Conservation (phyloP, 768 basidiomycete genomes). For the Lactifluus piperatus region DNA sequence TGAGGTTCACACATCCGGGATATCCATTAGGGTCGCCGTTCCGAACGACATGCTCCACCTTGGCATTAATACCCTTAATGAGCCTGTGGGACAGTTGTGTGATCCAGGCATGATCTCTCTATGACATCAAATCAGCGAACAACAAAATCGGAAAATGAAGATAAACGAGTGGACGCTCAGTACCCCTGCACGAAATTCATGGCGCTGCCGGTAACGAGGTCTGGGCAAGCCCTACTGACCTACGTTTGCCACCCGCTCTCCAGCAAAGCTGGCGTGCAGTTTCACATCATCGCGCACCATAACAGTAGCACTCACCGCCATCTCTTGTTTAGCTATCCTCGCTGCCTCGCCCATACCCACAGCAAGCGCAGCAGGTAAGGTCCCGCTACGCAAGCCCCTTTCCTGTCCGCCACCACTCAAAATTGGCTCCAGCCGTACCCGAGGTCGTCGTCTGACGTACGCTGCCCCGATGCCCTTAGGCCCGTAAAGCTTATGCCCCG, state of each 20-base stretch:
- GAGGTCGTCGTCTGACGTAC: constrained; percentile 86
- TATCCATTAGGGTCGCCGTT: constrained; percentile 92
- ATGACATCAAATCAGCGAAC: constrained; percentile 20
- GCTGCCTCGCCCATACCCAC: constrained; percentile 96
- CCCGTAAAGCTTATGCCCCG: constrained; percentile 96
- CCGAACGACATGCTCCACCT: constrained; percentile 85
- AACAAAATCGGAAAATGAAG: constrained; percentile 22
- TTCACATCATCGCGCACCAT: constrained; percentile 27
- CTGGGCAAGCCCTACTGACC: constrained; percentile 43
- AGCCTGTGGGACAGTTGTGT: constrained; percentile 71
- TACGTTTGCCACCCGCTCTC: constrained; percentile 24
- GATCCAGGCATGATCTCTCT: constrained; percentile 78
- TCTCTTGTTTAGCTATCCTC: constrained; percentile 84
- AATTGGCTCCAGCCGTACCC: constrained; percentile 92
- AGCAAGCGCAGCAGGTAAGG: constrained; percentile 76
- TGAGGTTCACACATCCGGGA: constrained; percentile 92
- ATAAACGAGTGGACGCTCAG: constrained; percentile 43
- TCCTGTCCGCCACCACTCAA: constrained; percentile 96
- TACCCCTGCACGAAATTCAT: constrained; percentile 88
- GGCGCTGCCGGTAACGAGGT: constrained; percentile 40
- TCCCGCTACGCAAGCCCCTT: constrained; percentile 91
- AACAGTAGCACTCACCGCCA: constrained; percentile 60
- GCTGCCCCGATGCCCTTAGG: constrained; percentile 95
- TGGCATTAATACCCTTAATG: constrained; percentile 67
- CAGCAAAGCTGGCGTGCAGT: constrained; percentile 22